These are phyloP conservation scores for Penicillium sp. DNA, from an alignment of 2,329 filamentous ascomycete genomes.

Conservation along the genomic window DNA sequence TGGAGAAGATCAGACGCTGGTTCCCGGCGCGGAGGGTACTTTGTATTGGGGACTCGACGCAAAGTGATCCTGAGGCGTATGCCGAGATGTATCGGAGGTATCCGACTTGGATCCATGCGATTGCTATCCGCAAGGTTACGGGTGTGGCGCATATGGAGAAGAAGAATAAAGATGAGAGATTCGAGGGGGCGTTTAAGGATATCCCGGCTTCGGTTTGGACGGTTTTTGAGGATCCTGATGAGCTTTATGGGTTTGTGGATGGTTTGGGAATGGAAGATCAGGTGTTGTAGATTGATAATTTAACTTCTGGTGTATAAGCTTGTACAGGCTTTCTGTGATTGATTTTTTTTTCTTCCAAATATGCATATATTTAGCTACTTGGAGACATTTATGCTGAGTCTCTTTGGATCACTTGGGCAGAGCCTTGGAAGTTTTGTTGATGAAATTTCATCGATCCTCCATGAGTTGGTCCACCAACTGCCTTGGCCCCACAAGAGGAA, in stretches of 20 bases:
- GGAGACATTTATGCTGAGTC: no score
- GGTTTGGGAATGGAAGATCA: slow-evolving; percentile 26
- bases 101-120: slow-evolving; percentile 75
- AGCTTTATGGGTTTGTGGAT: slow-evolving; percentile 49
- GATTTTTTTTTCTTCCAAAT: no score
- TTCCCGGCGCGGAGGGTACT: slow-evolving; percentile 77
- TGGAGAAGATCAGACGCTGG: slow-evolving; percentile 75
- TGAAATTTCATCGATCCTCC: no score
- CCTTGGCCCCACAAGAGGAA: no score
- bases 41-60: slow-evolving; percentile 85
- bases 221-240: slow-evolving; percentile 75
- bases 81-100: slow-evolving; percentile 70
- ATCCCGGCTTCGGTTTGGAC: slow-evolving; percentile 72
- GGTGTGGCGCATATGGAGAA: slow-evolving; percentile 72
- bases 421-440: no score
- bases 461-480: no score
- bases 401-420: no score
- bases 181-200: slow-evolving; percentile 77
- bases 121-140: slow-evolving; percentile 81
- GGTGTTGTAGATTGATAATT: background rate
- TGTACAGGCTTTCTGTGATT: background rate
- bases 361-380: no score
- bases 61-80: slow-evolving; percentile 88
- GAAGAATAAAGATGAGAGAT: slow-evolving; percentile 72
- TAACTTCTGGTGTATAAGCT: background rate